phyloP scores from a whole-genome alignment of 2,329 filamentous ascomycete species.

The Neonectria coccinea region DNA sequence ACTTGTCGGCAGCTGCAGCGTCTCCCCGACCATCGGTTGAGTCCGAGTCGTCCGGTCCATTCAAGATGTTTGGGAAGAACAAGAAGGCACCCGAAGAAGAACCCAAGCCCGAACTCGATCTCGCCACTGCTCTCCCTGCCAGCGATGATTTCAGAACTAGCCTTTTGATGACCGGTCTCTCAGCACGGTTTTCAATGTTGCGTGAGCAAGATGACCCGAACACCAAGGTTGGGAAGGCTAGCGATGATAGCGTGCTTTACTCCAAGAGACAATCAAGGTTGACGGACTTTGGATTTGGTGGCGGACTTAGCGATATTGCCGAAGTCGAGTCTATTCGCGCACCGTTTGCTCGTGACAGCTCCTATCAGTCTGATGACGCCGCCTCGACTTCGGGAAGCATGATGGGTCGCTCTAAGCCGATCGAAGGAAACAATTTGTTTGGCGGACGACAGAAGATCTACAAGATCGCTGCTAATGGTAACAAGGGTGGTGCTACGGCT shows the following conservation, averaged over 20 bases:
- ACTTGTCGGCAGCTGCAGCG: slow-evolving; percentile 49
- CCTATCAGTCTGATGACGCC: slow-evolving; percentile 78
- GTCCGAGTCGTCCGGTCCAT: slow-evolving; percentile 64
- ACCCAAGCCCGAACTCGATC: slow-evolving; percentile 75
- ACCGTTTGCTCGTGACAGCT: slow-evolving; percentile 70
- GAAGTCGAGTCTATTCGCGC: slow-evolving; percentile 86
- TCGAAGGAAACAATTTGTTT: slow-evolving; percentile 92
- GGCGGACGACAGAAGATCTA: slow-evolving; percentile 97
- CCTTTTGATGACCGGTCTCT: slow-evolving; percentile 93
- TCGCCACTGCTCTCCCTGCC: slow-evolving; percentile 79
- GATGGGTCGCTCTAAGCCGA: slow-evolving; percentile 85
- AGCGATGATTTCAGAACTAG: slow-evolving; percentile 95
- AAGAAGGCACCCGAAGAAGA: slow-evolving; percentile 68
- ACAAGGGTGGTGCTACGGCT: slow-evolving; percentile 64
- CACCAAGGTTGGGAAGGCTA: slow-evolving; percentile 91
- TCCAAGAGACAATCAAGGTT: slow-evolving; percentile 84
- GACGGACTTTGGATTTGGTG: slow-evolving; percentile 73
- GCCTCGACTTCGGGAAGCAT: slow-evolving; percentile 75
- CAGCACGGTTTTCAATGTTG: slow-evolving; percentile 96
- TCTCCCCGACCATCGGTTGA: slow-evolving; percentile 64
- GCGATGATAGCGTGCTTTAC: slow-evolving; percentile 91
- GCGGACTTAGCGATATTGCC: slow-evolving; percentile 82
- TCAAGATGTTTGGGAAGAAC: slow-evolving; percentile 66
- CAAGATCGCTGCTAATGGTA: slow-evolving; percentile 73
- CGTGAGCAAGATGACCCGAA: slow-evolving; percentile 92